Evolutionary conservation across 208 protist species (phyloP), one percentile per base, ranked within the genome.

Genomic region (Leishmania aethiopica): DNA sequence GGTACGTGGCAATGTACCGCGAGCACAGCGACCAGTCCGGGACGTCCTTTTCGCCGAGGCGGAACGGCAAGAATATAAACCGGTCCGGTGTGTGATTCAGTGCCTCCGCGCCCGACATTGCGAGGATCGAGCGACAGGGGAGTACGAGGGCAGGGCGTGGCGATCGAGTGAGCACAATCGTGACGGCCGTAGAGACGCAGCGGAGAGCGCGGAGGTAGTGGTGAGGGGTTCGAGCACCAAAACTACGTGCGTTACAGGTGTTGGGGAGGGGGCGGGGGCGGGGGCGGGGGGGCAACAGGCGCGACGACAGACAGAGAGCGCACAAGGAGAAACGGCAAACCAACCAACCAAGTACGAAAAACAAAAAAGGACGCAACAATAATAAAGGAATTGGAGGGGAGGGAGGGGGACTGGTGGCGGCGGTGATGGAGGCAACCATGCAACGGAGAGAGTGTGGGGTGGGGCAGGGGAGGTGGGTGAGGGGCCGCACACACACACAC

Each of bases 11-110:
- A 76, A 96, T 84, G 83, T 95, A 96, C 70, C 91, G 88, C 17
- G 82, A 80, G 86, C 90, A 94, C 40, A 92, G 42, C 32, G 73
- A 84, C 93, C 95, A 97, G 78, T 95, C 89, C 19, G 93, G 89
- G 3, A 84, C 51, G 69, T 94, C 88, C 70, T 95, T 92, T 53
- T 95, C 91, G 40, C 89, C 89, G 1, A 75, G 79, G 72, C 95
- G 93, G 76, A 93, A 96, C 3, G 94, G 94, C n/a, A 96, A 78
- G 32, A 79, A 76, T 17, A 96, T 81, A 66, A 97, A 94, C 22
- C 81, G 85, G 66, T 97, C 93, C 19, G 90, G 86, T 2, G 75
- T 51, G 78, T 95, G 93, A 35, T 74, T 83, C 1, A 88, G 60
- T 0, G 81, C 83, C 10, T 69, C 47, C 77, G 85, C 79, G 45